Evolutionary conservation across 306 rosid species (phyloP), one percentile per base, ranked within the genome.

Genomic region (Fragaria ananassa): DNA sequence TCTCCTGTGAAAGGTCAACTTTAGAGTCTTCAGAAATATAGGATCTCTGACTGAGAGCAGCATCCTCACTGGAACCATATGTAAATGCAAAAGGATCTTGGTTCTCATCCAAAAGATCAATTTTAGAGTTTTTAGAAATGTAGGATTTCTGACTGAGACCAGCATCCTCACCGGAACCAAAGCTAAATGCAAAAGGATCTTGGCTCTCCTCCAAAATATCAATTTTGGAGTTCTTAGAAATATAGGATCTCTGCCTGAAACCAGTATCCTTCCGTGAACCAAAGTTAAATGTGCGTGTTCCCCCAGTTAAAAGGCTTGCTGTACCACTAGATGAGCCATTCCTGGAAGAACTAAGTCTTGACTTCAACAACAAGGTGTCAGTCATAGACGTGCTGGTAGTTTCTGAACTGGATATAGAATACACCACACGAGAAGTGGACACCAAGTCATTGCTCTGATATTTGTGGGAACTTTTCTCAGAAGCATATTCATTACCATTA

Each of bases 361-460:
- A 78, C 85, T 87, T 91, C 58, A 91, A 73, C 18, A 86, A 88
- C 84, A 18, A 76, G 66, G 86, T 41, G 85, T 89, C 84, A 73
- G 74, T 71, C 80, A 83, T 74, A 29, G 98, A 96, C 49, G 90
- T 84, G 83, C 97, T 87, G 45, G 98, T 83, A 72, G 94, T 83
- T 79, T 88, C 93, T 74, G 92, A 85, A 70, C 82, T 66, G 50
- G 92, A 76, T 68, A 82, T 68, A 7, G 86, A 76, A 71, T 79
- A 80, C 53, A 84, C 93, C 60, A 87, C 73, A 74, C 44, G 74
- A 54, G 83, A 50, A 57, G 76, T 34, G 45, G 88, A 78, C 78
- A 79, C 72, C 71, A 73, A 78, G 56, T 53, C 86, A 79, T 74
- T 70, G 66, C 61, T 82, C 75, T 77, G 86, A 79, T 88, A 71